These are phyloP conservation scores for Flaveria floridana DNA, from an alignment of 140 eudicot species.

Conservation along the genomic window DNA sequence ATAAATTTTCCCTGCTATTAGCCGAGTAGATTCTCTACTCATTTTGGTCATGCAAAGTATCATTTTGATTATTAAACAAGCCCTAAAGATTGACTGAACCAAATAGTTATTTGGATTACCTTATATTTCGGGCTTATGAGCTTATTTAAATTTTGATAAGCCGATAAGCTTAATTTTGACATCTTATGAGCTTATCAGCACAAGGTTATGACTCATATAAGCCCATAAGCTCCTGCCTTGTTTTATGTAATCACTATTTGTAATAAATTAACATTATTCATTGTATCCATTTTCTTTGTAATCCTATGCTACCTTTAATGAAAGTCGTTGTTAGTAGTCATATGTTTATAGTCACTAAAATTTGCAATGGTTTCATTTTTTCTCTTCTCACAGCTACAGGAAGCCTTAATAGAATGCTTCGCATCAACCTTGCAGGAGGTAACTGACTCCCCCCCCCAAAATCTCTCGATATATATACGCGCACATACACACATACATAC, in stretches of 20 bases:
- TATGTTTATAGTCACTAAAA: constrained; percentile 15
- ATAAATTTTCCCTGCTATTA: background rate
- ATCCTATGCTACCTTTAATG: constrained; percentile 7
- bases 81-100: background rate
- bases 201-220: background rate
- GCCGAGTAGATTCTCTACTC: background rate
- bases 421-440: constrained; percentile 56
- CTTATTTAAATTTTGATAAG: background rate
- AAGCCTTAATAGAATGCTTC: constrained; percentile 39
- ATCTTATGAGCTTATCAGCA: background rate
- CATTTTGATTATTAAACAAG: background rate
- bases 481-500: too few relatives aligned
- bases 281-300: background rate
- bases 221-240: constrained; percentile 1
- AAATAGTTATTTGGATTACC: background rate
- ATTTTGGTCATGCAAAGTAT: background rate
- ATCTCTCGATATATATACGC: background rate
- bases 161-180: background rate
- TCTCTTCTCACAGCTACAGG: constrained; percentile 47
- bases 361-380: background rate
- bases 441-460: background rate
- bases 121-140: background rate
- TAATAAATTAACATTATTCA: background rate
- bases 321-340: background rate
- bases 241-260: constrained; percentile 12